These are phyloP conservation scores for Fistulifera solaris DNA, from an alignment of 108 stramenopile genomes.

Conservation along the genomic window DNA sequence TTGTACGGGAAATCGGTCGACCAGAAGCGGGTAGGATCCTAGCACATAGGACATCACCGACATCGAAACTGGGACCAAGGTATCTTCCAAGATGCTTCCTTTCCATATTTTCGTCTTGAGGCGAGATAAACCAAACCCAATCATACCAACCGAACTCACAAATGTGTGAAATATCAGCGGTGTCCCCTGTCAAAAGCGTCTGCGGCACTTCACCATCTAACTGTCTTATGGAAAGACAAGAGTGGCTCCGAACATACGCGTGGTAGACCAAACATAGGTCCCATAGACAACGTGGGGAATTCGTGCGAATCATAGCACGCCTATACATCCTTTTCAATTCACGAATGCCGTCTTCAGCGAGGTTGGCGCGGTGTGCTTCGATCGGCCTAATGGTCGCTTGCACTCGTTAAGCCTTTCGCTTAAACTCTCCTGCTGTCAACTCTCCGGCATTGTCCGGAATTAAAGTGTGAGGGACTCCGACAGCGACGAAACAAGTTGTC, in stretches of 20 bases:
- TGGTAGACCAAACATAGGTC: conserved; percentile 16
- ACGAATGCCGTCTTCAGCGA: conserved; percentile 17
- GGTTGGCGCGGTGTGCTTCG: conserved; percentile 21
- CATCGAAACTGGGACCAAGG: conserved; percentile 17
- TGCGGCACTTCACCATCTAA: conserved; percentile 18
- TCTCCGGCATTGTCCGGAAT: conserved; percentile 25
- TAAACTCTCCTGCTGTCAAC: conserved; percentile 13
- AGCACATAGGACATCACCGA: conserved; percentile 9
- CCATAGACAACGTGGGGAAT: conserved; percentile 14
- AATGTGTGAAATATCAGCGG: conserved; percentile 30
- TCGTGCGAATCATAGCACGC: conserved; percentile 7
- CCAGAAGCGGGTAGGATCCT: conserved; percentile 16
- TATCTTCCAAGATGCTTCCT: conserved; percentile 16
- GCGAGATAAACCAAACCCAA: conserved; percentile 15
- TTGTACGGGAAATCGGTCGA: conserved; percentile 1
- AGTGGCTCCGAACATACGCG: conserved; percentile 15
- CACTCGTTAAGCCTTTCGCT: conserved; percentile 3
- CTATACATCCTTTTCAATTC: conserved; percentile 17
- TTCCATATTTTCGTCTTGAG: background rate
- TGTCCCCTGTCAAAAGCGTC: conserved; percentile 18
- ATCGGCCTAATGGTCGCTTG: conserved; percentile 10
- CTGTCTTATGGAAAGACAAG: conserved; percentile 8
- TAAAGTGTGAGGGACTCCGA: conserved; percentile 23
- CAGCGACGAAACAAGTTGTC: conserved; percentile 11
- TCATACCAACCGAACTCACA: conserved; percentile 28